phyloP scores from a whole-genome alignment of 257 asterid genomes.

The Nicotiana undulata region DNA sequence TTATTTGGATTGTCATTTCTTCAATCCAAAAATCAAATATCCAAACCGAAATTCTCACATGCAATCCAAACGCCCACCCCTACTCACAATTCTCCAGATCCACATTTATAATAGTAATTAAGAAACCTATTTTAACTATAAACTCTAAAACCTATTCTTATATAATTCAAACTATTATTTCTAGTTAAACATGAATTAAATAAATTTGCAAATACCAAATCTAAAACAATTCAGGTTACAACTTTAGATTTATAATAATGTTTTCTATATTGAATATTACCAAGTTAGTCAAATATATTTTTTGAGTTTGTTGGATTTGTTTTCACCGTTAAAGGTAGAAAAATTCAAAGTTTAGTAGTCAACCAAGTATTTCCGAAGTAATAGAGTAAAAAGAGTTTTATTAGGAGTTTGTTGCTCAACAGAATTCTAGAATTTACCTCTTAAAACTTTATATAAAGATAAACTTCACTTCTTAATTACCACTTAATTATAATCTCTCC shows the following conservation, averaged over 20 bases:
- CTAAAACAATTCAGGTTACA: too few relatives aligned
- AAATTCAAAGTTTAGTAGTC: not conserved
- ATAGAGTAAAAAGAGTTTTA: conserved; percentile 16
- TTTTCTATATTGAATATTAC: not conserved
- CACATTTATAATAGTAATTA: too few relatives aligned
- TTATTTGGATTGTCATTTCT: too few relatives aligned
- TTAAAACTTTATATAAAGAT: not conserved
- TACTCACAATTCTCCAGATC: too few relatives aligned
- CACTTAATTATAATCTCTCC: not conserved
- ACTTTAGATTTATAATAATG: not conserved
- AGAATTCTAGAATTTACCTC: not conserved
- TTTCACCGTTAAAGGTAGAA: not conserved
- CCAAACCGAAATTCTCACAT: too few relatives aligned
- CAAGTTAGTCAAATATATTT: not conserved
- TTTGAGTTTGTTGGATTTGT: not conserved
- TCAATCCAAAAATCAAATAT: too few relatives aligned
- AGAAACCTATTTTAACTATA: too few relatives aligned
- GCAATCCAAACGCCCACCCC: too few relatives aligned
- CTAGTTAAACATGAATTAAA: too few relatives aligned
- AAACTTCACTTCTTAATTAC: not conserved
- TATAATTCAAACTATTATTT: too few relatives aligned
- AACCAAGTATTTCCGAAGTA: conserved; percentile 3
- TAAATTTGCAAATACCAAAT: too few relatives aligned
- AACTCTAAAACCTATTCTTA: too few relatives aligned
- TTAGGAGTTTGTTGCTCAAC: conserved; percentile 25